These are phyloP conservation scores for Tolypocladium amazonense DNA, from an alignment of 2,329 filamentous ascomycete genomes.

Conservation along the genomic window DNA sequence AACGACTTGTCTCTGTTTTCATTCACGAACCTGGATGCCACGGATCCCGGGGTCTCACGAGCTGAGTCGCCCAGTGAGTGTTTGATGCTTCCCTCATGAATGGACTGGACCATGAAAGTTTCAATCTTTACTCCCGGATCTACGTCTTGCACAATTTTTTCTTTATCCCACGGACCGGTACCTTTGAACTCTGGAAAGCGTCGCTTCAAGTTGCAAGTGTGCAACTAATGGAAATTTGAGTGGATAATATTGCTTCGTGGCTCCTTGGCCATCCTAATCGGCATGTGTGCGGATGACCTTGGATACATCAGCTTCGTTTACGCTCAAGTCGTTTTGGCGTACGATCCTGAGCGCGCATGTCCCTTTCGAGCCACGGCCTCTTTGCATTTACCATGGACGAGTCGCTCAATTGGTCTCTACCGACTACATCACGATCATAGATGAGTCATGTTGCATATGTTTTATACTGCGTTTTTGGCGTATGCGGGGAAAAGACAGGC, in stretches of 20 bases:
- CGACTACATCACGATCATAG: constrained; percentile 16
- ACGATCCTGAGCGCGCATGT: background rate
- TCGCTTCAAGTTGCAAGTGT: constrained; percentile 17
- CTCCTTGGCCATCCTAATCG: constrained; percentile 7
- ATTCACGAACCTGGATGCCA: constrained; percentile 9
- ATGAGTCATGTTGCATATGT: constrained; percentile 24
- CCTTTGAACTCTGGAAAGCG: constrained; percentile 12
- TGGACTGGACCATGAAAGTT: constrained; percentile 15
- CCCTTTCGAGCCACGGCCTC: constrained; percentile 4
- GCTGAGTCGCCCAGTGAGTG: constrained; percentile 11
- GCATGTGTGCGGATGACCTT: constrained; percentile 3
- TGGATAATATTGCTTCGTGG: constrained; percentile 16
- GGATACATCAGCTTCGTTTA: constrained; percentile 3
- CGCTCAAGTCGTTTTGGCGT: constrained; percentile 1
- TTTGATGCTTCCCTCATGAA: constrained; percentile 19
- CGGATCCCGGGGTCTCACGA: background rate
- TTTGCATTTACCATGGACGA: constrained; percentile 12
- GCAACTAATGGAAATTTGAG: constrained; percentile 13
- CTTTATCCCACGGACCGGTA: constrained; percentile 11
- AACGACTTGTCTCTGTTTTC: constrained; percentile 8
- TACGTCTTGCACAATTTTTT: constrained; percentile 14
- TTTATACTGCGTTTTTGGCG: constrained; percentile 15
- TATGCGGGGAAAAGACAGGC: constrained; percentile 18
- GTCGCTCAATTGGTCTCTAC: constrained; percentile 7
- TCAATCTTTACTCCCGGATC: constrained; percentile 14